Base-by-base conservation (phyloP, 1,139 yeast species). In the Kodamaea alishanica region DNA sequence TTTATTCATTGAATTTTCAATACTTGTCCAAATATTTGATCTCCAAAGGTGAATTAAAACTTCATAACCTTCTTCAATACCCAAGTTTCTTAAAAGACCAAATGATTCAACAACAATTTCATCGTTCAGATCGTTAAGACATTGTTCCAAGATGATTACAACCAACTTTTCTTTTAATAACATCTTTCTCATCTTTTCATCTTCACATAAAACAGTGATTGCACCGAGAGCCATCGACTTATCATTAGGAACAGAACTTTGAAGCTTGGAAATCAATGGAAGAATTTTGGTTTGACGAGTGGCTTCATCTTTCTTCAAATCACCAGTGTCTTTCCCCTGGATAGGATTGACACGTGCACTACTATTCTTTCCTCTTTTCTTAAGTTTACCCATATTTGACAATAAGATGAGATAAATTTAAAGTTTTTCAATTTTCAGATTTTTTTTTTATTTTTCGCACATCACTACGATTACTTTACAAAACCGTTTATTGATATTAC, bases 61-160 rank as follows among this genome's bases (percentile, higher is more conserved):
- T 46, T 87, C 95, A 51, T 87, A 81, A n/a, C 96, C 97, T 62
- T 88, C 95, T 56, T 88, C 95, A 37, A 87, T 70, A 4, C 84
- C 82, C 39, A 90, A 55, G 55, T 86, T 88, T 56, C 96, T 75
- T 48, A 92, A 64, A 36, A 90, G 67, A 1, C 96, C 97, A 54
- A 77, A 84, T 0, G 90, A 73, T 51, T 85, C 95, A 20, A 85
- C 84, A 10, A 84, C 81, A 37, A 87, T 77, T 50, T 88, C 95
- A 40, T 79, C 81, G 50, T 81, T 79, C 22, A 73, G 58, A 54
- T 88, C 96, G 36, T 75, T 76, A 31, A 89, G 60, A 32, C 84
- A 70, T 41, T 79, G 78, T 27, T 82, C 81, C 67, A 89, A 55
- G 0, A 89, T 61, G 4, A 76, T 70, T 31, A 77, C 77, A 8